These are phyloP conservation scores for Biscutella laevigata DNA, from an alignment of 441 rosid species.

Conservation along the genomic window DNA sequence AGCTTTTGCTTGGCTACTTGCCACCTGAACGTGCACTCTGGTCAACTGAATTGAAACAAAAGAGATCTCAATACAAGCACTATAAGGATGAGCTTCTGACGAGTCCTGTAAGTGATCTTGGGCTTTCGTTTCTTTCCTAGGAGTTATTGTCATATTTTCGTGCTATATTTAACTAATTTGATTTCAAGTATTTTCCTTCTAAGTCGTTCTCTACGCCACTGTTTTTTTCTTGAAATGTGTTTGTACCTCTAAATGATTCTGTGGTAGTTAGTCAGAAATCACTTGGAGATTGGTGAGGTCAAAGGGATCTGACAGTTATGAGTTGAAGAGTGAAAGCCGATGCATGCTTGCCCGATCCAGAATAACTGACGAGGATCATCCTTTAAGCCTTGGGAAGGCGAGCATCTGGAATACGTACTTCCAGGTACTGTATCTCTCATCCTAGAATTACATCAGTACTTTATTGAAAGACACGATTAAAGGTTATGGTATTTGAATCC, in stretches of 20 bases:
- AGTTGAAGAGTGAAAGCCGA: slow-evolving; percentile 37
- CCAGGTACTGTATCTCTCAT: slow-evolving; percentile 47
- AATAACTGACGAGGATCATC: slow-evolving; percentile 84
- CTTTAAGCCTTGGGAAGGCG: slow-evolving; percentile 77
- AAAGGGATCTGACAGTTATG: slow-evolving; percentile 38
- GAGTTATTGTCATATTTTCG: not conserved
- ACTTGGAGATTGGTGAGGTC: slow-evolving; percentile 83
- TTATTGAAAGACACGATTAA: not conserved
- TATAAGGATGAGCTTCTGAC: slow-evolving; percentile 81
- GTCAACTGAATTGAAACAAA: slow-evolving; percentile 72
- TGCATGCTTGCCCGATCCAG: slow-evolving; percentile 72
- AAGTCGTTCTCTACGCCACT: not conserved
- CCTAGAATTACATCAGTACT: no score
- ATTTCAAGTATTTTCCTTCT: not conserved
- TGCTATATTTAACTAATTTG: not conserved
- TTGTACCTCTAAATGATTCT: slow-evolving; percentile 51
- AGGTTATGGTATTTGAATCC: not conserved
- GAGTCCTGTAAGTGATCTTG: slow-evolving; percentile 73
- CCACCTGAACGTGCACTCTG: slow-evolving; percentile 81
- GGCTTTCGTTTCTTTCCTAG: slow-evolving; percentile 6
- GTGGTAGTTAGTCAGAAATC: slow-evolving; percentile 97
- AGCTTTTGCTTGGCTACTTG: slow-evolving; percentile 85
- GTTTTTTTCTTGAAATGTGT: slow-evolving; percentile 19
- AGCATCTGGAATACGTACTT: slow-evolving; percentile 93
- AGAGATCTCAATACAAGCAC: slow-evolving; percentile 82